Evolutionary conservation across 495 filamentous ascomycete genomes (phyloP), one percentile per base, ranked within the genome.

Genomic region (Neurospora sp.): DNA sequence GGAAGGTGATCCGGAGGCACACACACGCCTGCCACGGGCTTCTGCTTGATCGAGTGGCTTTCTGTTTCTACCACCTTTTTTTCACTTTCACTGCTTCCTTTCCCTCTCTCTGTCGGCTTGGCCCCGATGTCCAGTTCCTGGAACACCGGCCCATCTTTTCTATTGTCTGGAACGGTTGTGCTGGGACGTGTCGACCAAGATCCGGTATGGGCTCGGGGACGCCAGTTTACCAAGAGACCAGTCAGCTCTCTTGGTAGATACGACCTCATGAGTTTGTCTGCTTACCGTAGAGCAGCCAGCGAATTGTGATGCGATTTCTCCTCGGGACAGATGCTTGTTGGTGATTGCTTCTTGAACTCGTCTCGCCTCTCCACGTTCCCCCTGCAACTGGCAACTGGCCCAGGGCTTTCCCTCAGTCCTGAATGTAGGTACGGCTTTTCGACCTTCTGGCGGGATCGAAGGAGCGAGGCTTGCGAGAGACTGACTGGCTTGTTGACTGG

Each of bases 1-100:
- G 14, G 53, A 65, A 65, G 53, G 53, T 65, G 53, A 65, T 65
- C 53, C 53, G 53, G 48, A 61, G 48, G 48, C 48, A 31, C 48
- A 61, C 20, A 59, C 22, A 61, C 48, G 12, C 27, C 53, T 18
- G 14, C 48, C 38, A 37, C 71, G 44, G 73, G 42, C 46, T 38
- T 68, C 37, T 75, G 74, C 72, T 74, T 73, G 61, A 73, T 77
- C 75, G 74, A 71, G 68, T 69, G 70, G 72, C 44, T 71, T 71
- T n/a, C 22, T 68, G 53, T 65, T 65, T 37, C 14, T 65, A 65
- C 27, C 53, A 35, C 27, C 6, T 37, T 27, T 27, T 27, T 20
- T 22, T 59, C 48, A 18, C 31, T 37, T 37, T 18, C 27, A 65
- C 22, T 65, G 53, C 6, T 16, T 37, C 14, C 12, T 16, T 65